Evolutionary conservation across 768 basidiomycete species (phyloP).

Genomic region (Amanita rubescens): DNA sequence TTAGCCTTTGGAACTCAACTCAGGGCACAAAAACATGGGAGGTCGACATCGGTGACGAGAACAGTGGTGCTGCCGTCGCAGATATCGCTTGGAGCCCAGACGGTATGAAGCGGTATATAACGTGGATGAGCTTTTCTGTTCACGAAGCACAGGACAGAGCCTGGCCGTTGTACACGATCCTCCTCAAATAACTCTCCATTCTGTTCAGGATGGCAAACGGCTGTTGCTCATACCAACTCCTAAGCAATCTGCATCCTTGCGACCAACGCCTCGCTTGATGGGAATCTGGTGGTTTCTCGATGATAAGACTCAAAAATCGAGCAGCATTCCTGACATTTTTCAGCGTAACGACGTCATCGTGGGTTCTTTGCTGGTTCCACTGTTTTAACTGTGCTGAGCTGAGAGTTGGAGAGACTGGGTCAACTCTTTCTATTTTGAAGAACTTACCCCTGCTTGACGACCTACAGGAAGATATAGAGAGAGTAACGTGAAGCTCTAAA

Average conservation of each 20-base stretch:
- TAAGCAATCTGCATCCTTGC: constrained; percentile 11
- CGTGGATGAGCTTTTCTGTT: constrained; percentile 1
- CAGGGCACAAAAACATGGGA: constrained; percentile 81
- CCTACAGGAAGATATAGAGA: constrained; percentile 58
- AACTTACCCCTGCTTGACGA: constrained; percentile 65
- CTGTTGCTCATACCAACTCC: constrained; percentile 39
- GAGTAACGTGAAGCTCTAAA: constrained; percentile 46
- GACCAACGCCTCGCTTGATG: constrained; percentile 24
- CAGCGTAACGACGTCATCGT: constrained; percentile 60
- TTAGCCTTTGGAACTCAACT: constrained; percentile 72
- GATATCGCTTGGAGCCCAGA: constrained; percentile 78
- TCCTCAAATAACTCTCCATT: constrained; percentile 61
- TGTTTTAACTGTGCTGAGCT: constrained; percentile 12
- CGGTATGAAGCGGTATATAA: constrained; percentile 36
- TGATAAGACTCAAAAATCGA: constrained; percentile 28
- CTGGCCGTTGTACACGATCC: constrained; percentile 70
- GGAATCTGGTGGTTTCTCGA: constrained; percentile 73
- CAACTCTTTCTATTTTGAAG: constrained; percentile 64
- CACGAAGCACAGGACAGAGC: constrained; percentile 43
- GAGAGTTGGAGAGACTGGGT: constrained; percentile 56
- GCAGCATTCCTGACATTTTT: constrained; percentile 69
- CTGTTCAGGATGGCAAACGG: constrained; percentile 67
- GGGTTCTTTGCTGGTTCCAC: constrained; percentile 15
- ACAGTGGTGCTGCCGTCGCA: constrained; percentile 41
- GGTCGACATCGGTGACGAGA: constrained; percentile 50